Base-by-base conservation (phyloP, 2,329 filamentous ascomycete species). In the Colletotrichum siamense region DNA sequence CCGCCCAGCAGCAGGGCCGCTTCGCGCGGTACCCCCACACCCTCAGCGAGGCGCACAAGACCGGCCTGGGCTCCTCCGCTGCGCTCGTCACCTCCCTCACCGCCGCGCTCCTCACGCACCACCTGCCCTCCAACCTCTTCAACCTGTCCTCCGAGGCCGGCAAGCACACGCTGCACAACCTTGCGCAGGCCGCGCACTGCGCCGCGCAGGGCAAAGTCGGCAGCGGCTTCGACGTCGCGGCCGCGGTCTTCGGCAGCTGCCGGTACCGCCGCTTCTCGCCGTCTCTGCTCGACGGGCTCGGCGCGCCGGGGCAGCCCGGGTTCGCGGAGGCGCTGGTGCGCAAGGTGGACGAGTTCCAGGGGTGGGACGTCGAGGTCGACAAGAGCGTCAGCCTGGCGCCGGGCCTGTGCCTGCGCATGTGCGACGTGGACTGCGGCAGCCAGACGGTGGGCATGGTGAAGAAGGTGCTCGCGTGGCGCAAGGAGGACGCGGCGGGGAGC, bases 391-490 rank as follows among this genome's bases (percentile, higher is more conserved):
- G 89, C 76, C 89, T 99, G 75, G 96, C 96, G 0, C 81, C 84
- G 1, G 95, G 95, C 1, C 87, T 98, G 79, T 91, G 94, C 28
- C 88, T 99, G 79, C 91, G 98, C 76, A 97, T 99, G 94, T 98
- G 96, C 82, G 97, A 99, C 82, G 97, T 99, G 8, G 95, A 98
- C 83, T 98, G 96, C 82, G 97, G 97, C 36, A 96, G 94, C 65
- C 92, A 98, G 87, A 99, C 96, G 9, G 96, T 98, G 0, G 92
- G 95, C 16, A 99, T 99, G 97, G 97, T 98, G 49, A 98, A 96
- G 87, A 92, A 95, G 82, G 95, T 99, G 16, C 89, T 99, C 5
- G 90, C 91, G 36, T 99, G 97, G 97, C 89, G 94, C 68, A 91
- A 91, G 66, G 85, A 90, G 64, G 92, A 95, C 24, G 86, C 89